Percentiles rank a stretch among this genome's conserved stretches.
Evolutionary conservation across 768 basidiomycete genomes (phyloP).

Genomic region (Roridomyces roridus): DNA sequence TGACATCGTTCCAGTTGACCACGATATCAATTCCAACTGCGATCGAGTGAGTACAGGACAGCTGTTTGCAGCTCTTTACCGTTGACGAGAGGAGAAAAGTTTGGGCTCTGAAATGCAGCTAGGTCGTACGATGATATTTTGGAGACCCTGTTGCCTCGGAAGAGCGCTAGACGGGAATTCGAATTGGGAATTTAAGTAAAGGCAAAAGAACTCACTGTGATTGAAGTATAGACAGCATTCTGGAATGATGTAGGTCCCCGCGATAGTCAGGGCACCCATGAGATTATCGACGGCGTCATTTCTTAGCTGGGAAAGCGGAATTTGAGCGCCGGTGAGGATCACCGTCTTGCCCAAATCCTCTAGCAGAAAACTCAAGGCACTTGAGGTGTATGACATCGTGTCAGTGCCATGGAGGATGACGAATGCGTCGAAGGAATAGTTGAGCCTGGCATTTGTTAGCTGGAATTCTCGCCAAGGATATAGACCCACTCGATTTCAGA

Average conservation of each 20-base stretch:
- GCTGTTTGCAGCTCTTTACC: constrained; percentile 46
- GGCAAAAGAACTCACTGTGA: constrained; percentile 46
- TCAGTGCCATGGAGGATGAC: constrained; percentile 91
- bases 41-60: not conserved
- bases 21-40: constrained; percentile 89
- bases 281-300: constrained; percentile 96
- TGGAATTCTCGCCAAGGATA: not conserved
- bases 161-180: constrained; percentile 50
- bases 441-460: constrained; percentile 47
- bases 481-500: constrained; percentile 74
- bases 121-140: constrained; percentile 85
- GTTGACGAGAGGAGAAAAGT: constrained; percentile 82
- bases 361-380: constrained; percentile 87
- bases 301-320: constrained; percentile 88
- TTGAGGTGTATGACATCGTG: constrained; percentile 90
- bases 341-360: constrained; percentile 94
- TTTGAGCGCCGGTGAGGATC: constrained; percentile 89
- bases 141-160: constrained; percentile 84
- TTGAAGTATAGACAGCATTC: constrained; percentile 92
- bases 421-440: constrained; percentile 92
- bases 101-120: constrained; percentile 85
- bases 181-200: not conserved
- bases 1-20: constrained; percentile 88
- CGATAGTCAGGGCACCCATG: constrained; percentile 86
- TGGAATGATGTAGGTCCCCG: constrained; percentile 91